These are phyloP conservation scores for Pseudoneurospora amorphoporcata DNA, from an alignment of 495 filamentous ascomycete genomes.

Conservation along the genomic window DNA sequence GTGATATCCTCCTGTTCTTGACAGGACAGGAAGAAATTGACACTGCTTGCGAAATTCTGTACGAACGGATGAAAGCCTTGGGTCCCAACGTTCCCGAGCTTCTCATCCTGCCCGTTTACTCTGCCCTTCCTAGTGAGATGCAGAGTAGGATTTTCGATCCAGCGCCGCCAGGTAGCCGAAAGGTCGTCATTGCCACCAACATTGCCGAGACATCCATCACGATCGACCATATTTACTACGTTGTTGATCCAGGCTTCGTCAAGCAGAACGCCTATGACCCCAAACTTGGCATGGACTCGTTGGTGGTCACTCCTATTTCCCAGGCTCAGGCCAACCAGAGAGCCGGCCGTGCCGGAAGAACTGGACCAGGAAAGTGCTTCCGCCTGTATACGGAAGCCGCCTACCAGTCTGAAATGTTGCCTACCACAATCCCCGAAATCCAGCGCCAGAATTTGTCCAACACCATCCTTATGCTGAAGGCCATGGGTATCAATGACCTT, in stretches of 20 bases:
- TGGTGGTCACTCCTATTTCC: constrained; percentile 90
- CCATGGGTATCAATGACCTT: constrained; percentile 97
- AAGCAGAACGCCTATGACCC: constrained; percentile 97
- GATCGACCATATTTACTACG: constrained; percentile 95
- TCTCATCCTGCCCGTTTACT: constrained; percentile 90
- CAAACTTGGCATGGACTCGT: constrained; percentile 93
- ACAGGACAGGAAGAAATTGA: constrained; percentile 99
- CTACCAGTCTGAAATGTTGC: constrained; percentile 94
- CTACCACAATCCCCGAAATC: constrained; percentile 91
- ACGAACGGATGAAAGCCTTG: constrained; percentile 92
- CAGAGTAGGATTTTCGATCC: constrained; percentile 93
- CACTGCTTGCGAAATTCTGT: constrained; percentile 82
- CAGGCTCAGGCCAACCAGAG: constrained; percentile 96
- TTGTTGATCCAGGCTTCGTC: constrained; percentile 93
- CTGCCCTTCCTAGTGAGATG: constrained; percentile 83
- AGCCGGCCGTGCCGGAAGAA: constrained; percentile 85
- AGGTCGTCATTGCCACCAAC: constrained; percentile 97
- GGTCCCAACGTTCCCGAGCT: constrained; percentile 87
- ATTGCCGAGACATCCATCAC: constrained; percentile 98
- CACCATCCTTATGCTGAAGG: constrained; percentile 97
- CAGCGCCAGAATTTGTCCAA: constrained; percentile 89
- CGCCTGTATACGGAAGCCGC: constrained; percentile 92
- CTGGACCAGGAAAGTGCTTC: constrained; percentile 94
- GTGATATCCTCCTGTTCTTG: constrained; percentile 92
- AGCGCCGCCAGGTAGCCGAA: constrained; percentile 75